A percentile compares a stretch with the other conserved stretches of the same genome.
Evolutionary conservation across 805 yeast species (phyloP).

Genomic region (Ogataea sp.): DNA sequence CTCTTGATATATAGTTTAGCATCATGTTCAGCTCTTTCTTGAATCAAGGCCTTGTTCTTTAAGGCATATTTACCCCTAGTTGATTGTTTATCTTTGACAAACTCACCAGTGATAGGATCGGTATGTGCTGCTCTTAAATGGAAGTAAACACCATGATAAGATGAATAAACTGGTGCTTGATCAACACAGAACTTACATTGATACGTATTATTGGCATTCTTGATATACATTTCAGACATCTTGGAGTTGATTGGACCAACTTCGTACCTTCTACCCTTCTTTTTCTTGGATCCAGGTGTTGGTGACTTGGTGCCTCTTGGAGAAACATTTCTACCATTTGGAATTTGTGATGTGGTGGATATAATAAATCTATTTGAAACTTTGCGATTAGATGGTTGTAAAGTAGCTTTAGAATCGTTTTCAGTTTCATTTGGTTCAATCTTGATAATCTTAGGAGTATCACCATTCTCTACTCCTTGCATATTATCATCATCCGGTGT

Average conservation of each 20-base stretch:
- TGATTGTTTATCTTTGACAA: conserved; percentile 5
- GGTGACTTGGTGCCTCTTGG: too few relatives aligned
- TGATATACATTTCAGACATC: conserved; percentile 13
- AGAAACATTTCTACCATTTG: too few relatives aligned
- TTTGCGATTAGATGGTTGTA: too few relatives aligned
- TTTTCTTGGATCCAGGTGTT: too few relatives aligned
- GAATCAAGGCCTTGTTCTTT: conserved; percentile 1
- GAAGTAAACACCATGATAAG: conserved; percentile 18
- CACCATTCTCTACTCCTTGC: too few relatives aligned
- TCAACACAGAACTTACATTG: conserved; percentile 11
- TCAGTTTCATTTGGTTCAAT: too few relatives aligned
- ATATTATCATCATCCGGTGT: too few relatives aligned
- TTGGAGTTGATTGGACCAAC: conserved; percentile 8
- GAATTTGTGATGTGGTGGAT: too few relatives aligned
- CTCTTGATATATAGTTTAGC: neutral
- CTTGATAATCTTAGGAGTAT: too few relatives aligned
- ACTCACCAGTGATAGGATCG: conserved; percentile 11
- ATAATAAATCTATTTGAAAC: too few relatives aligned
- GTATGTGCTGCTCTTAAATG: conserved; percentile 14
- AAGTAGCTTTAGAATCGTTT: too few relatives aligned
- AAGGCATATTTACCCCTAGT: conserved; percentile 2
- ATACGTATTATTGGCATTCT: conserved; percentile 7
- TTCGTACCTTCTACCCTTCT: neutral
- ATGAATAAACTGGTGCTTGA: conserved; percentile 7
- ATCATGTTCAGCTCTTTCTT: neutral